Percentiles rank a stretch among this genome's conserved stretches.
Evolutionary conservation across 176 grass and related monocot genomes (phyloP).

Genomic region (Avena insularis): DNA sequence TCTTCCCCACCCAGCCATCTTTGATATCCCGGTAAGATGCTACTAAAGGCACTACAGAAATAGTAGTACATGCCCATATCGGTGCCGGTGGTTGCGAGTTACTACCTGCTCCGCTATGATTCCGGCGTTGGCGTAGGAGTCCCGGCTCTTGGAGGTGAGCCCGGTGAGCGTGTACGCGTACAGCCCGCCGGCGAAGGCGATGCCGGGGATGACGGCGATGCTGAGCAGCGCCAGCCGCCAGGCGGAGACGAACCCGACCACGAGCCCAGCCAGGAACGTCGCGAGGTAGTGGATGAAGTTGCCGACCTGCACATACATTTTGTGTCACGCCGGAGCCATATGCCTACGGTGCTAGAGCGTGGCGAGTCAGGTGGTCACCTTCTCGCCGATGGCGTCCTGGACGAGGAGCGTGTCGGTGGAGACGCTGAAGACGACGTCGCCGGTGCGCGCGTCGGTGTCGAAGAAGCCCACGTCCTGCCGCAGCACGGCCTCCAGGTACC

Average conservation of each 20-base stretch:
- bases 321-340: not conserved
- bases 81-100: constrained; percentile 15
- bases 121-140: constrained; percentile 84
- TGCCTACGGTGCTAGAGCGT: not conserved
- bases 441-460: constrained; percentile 90
- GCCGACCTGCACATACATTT: constrained; percentile 59
- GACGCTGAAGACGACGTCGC: constrained; percentile 89
- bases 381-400: constrained; percentile 98
- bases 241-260: constrained; percentile 82
- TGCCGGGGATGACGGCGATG: constrained; percentile 85
- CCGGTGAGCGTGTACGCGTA: constrained; percentile 81
- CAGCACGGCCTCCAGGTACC: constrained; percentile 86
- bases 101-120: constrained; percentile 89
- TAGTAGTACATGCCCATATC: constrained; percentile 29
- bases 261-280: constrained; percentile 85
- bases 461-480: constrained; percentile 95
- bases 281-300: constrained; percentile 98
- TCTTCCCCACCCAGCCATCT: constrained; percentile 26
- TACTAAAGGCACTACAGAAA: constrained; percentile 27
- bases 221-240: constrained; percentile 91
- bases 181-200: constrained; percentile 85
- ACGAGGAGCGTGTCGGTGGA: constrained; percentile 91
- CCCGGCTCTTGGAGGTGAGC: constrained; percentile 86
- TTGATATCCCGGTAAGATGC: constrained; percentile 38
- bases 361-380: constrained; percentile 42